Evolutionary conservation across 352 stramenopile genomes (phyloP), one percentile per base, ranked within the genome.

Genomic region (Pythium angustatum): DNA sequence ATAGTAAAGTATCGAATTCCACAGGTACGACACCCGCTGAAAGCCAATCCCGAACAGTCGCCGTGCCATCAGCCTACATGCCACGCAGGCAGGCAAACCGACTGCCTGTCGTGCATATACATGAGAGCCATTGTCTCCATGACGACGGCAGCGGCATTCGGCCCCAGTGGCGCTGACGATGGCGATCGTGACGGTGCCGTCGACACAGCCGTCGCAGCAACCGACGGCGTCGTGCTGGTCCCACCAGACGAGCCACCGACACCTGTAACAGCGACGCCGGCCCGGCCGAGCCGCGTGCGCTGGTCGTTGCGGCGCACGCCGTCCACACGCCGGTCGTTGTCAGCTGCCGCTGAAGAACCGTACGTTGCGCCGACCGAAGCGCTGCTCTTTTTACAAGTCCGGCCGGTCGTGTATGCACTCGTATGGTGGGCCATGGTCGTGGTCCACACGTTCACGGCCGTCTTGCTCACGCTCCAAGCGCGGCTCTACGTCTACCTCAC

Each of bases 401-500:
- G 63, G 24, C 63, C 63, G 33, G 3, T 17, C 5, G 56, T 59
- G n/a, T 70, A 65, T 43, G 63, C 55, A 3, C 36, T 24, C 9
- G 48, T 70, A 2, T 71, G 64, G 64, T 63, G 56, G 54, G 64
- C 17, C 7, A 62, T 71, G 64, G 51, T 71, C 4, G 47, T 45
- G 5, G 41, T 71, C 51, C 64, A 72, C 41, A 56, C 31, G 22
- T 26, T 56, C 43, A 76, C 68, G 15, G 68, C 57, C 6, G 47
- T 61, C 15, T 56, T 68, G 34, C 59, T 78, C 22, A 45, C 60
- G 31, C 24, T 50, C 8, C 54, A 62, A n/a, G 54, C 60, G 27
- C 27, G 56, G 2, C 36, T 78, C 21, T 75, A 75, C 58, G 38
- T 61, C 44, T 75, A 64, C 53, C 68, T 76, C 27, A 55, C 66